These are phyloP conservation scores for Aspergillus sojae DNA, from an alignment of 2,329 filamentous ascomycete genomes.

Conservation along the genomic window DNA sequence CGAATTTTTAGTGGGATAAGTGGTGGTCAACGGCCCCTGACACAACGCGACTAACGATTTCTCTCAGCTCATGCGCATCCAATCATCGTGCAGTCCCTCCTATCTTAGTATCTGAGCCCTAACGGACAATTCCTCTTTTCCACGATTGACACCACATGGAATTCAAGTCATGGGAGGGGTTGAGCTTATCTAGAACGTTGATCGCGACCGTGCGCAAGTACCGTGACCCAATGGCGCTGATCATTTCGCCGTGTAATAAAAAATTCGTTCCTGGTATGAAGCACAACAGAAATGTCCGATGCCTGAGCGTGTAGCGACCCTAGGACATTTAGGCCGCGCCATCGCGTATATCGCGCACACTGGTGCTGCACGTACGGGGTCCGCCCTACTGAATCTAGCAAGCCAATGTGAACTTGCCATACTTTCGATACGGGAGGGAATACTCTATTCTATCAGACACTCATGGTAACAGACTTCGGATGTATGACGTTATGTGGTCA, in stretches of 20 bases:
- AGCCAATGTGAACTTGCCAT: background rate
- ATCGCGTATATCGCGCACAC: background rate
- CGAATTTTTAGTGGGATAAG: background rate
- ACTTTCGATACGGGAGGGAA: background rate
- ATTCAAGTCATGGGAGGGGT: background rate
- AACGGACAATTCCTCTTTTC: no score
- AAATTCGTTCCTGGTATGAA: background rate
- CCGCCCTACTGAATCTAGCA: background rate
- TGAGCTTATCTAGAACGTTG: background rate
- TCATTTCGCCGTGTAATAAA: background rate
- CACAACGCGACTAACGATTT: background rate
- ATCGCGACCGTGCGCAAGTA: background rate
- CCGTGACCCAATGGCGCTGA: background rate
- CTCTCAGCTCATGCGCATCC: background rate
- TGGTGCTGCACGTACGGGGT: background rate
- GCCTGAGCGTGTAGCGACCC: background rate
- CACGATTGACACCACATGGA: background rate
- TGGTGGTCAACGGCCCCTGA: background rate
- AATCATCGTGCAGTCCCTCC: background rate
- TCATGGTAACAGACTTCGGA: background rate
- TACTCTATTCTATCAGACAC: background rate
- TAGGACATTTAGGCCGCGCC: background rate
- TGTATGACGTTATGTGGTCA: background rate
- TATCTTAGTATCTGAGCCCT: background rate
- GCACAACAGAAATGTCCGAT: background rate